Evolutionary conservation across 2,329 filamentous ascomycete genomes (phyloP), one percentile per base, ranked within the genome.

Genomic region (Pseudocercospora pini-densiflorae): DNA sequence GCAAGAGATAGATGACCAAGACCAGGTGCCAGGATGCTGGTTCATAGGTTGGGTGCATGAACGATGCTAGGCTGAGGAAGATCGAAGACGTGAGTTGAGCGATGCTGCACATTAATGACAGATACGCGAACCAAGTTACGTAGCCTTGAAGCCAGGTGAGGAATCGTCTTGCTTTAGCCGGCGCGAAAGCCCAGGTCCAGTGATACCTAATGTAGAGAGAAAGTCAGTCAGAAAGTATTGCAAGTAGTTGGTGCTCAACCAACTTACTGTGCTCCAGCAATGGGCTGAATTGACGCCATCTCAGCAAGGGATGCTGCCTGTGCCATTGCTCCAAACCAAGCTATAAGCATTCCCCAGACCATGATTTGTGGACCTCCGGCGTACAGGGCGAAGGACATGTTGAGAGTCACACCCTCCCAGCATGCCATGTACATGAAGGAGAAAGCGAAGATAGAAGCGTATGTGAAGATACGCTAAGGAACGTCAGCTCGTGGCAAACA

Each of bases 21-120:
- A 83, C 85, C 1, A 78, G 81, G 61, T 86, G 85, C 82, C 83
- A 87, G 63, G 40, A 16, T 27, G 55, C 2, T n/a, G 57, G 33
- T 24, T 49, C 21, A 29, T 64, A 64, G 3, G 1, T 19, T 23
- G 60, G 60, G 24, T 33, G 19, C 31, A 49, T 33, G 29, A 62
- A 29, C 31, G 23, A 19, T 5, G 49, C 60, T 7, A 62, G 60
- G 29, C 47, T 55, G 12, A 62, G 60, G 4, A 62, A 16, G 27
- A 62, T 27, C 8, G 27, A 27, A 19, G 60, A 49, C 2, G 29
- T 62, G 16, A 62, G 24, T 12, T 62, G 49, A 24, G 21, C 29
- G 33, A 62, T 57, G 10, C 60, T 49, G 23, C 60, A 62, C 45
- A 62, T 49, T 19, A 62, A n/a, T 27, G 24, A 33, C 24, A 62